Evolutionary conservation across 345 rosid species (phyloP), one percentile per base, ranked within the genome.

Genomic region (Draba incana): DNA sequence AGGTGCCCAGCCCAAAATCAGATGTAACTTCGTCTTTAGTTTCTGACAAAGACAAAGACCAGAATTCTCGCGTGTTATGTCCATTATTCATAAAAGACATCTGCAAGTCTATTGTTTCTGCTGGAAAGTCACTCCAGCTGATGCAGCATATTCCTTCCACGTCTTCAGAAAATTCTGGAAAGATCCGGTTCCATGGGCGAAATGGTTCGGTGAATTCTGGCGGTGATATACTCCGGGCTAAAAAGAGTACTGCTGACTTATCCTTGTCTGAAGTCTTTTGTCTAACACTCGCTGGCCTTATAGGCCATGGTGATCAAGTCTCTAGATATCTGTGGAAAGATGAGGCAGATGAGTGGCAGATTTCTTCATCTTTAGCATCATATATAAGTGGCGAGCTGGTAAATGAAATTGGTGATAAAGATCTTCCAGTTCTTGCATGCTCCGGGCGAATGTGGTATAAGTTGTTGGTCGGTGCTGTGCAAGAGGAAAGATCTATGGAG

Each of bases 121-220:
- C 97, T 27, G 99, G 99, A 64, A 95, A 95, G 80, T 95, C 99
- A 28, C 78, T 89, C 82, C 98, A 92, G 81, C 83, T 95, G 77
- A 85, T 89, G 58, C 83, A 81, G 43, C 96, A 86, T 76, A 74
- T 85, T 73, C 84, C 85, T 68, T 60, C 78, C 62, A 70, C 85
- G 59, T 78, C 66, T 51, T 69, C 78, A 13, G 74, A 52, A 64
- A 55, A 49, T 72, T 69, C 79, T 72, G 61, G 70, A 47, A 80
- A 75, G 70, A 75, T 65, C 64, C 76, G 39, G 62, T 72, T 57
- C 63, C 48, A 46, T 57, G 75, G 54, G 10, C 48, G 54, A 75
- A 79, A 76, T 80, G 80, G 62, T 73, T 62, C 41, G 14, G 73
- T 65, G 71, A 66, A 74, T 62, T 79, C 74, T 25, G 58, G 52